A percentile compares a stretch with the other conserved stretches of the same genome.
Evolutionary conservation across 1,284 basidiomycete species (phyloP).

Genomic region (Tylopilus orsonianus): DNA sequence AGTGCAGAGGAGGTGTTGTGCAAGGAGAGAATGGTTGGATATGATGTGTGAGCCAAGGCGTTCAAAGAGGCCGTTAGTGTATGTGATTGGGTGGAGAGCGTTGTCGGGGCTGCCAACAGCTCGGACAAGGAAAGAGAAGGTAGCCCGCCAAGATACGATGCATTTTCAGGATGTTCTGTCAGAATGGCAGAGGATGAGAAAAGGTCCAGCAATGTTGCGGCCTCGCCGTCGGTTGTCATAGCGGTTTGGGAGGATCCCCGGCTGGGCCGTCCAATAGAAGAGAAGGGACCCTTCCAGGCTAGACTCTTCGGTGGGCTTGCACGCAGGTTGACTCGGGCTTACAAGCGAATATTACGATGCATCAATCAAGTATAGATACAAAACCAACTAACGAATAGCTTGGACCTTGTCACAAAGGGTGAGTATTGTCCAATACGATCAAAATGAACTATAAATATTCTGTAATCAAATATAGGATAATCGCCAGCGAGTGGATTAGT

Average conservation of each 20-base stretch:
- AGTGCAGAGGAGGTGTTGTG: constrained; percentile 75
- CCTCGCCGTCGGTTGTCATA: constrained; percentile 28
- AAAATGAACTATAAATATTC: background rate
- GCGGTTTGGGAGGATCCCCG: too few relatives aligned
- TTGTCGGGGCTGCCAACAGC: constrained; percentile 68
- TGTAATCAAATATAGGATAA: constrained; percentile 14
- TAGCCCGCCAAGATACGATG: constrained; percentile 61
- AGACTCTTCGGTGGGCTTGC: background rate
- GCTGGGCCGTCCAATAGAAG: background rate
- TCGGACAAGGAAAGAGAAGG: constrained; percentile 63
- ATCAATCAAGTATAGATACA: constrained; percentile 20
- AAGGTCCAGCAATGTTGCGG: constrained; percentile 27
- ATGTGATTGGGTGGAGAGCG: constrained; percentile 77
- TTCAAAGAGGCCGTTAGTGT: constrained; percentile 85
- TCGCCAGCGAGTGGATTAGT: constrained; percentile 5
- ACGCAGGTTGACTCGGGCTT: background rate
- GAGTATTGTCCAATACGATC: constrained; percentile 1
- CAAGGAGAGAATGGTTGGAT: constrained; percentile 83
- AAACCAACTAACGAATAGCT: constrained; percentile 2
- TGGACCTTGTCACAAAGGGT: background rate
- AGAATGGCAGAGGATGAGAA: constrained; percentile 22
- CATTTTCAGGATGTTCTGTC: constrained; percentile 32
- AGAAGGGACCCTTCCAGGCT: background rate
- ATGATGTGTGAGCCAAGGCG: constrained; percentile 84
- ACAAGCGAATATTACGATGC: background rate